Percentiles rank a stretch among this genome's conserved stretches.
Conservation (phyloP, 148 eudicot species). For the Dysphania ambrosioides region DNA sequence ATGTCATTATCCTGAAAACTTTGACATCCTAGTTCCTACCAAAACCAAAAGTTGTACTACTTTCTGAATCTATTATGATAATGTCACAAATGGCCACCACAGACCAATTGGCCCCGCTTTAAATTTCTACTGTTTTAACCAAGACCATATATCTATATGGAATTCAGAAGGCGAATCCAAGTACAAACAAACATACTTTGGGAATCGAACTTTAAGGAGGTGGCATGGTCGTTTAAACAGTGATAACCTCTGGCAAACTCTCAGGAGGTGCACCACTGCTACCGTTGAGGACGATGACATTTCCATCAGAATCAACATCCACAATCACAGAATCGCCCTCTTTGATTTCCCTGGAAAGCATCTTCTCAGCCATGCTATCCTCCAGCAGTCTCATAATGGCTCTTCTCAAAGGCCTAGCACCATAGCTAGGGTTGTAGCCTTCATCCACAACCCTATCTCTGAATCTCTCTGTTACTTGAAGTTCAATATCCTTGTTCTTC, state of each 20-base stretch:
- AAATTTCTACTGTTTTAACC: conserved; percentile 16
- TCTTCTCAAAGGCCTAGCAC: conserved; percentile 86
- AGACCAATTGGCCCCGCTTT: conserved; percentile 4
- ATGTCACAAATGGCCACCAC: too few species aligned
- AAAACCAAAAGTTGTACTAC: too few species aligned
- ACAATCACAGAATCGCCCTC: conserved; percentile 85
- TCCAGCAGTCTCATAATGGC: conserved; percentile 90
- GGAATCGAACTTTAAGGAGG: not conserved
- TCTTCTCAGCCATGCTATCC: conserved; percentile 94
- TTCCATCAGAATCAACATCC: conserved; percentile 68
- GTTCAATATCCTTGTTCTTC: conserved; percentile 55
- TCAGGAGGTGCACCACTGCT: conserved; percentile 60
- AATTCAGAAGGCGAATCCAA: conserved; percentile 5
- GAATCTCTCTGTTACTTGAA: conserved; percentile 78
- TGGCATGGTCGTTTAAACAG: conserved; percentile 30
- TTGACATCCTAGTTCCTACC: too few species aligned
- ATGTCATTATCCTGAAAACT: too few species aligned
- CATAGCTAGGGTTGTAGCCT: conserved; percentile 82
- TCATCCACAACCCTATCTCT: conserved; percentile 77
- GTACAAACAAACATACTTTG: conserved; percentile 18
- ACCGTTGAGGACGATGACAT: conserved; percentile 77
- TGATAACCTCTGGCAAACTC: conserved; percentile 44
- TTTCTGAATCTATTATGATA: too few species aligned
- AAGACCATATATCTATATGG: conserved; percentile 8
- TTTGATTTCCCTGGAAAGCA: conserved; percentile 78